A percentile compares a stretch with the other conserved stretches of the same genome.
phyloP scores from a whole-genome alignment of 108 stramenopile genomes.

The Pseudonitzschia delicatissima region DNA sequence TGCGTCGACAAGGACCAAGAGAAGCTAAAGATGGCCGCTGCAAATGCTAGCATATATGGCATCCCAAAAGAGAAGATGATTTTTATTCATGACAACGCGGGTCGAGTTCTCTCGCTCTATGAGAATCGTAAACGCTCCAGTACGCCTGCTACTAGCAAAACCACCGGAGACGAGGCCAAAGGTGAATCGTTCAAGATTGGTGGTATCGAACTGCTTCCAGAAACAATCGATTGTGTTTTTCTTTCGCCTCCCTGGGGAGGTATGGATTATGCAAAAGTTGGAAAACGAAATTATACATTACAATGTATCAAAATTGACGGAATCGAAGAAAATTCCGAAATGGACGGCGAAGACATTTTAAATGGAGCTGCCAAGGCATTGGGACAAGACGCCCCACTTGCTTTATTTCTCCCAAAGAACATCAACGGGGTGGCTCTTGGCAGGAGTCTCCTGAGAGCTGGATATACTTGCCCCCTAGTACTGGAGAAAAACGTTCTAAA shows the following conservation, averaged over 20 bases:
- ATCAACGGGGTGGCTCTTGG: constrained; percentile 56
- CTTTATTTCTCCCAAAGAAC: constrained; percentile 71
- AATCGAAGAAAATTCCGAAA: not conserved
- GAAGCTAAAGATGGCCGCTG: constrained; percentile 65
- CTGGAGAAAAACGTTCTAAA: constrained; percentile 77
- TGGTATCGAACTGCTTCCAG: constrained; percentile 59
- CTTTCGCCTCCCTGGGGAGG: constrained; percentile 87
- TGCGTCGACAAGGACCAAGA: constrained; percentile 61
- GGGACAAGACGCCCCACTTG: constrained; percentile 36
- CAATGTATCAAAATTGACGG: constrained; percentile 18
- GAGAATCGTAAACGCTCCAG: constrained; percentile 22
- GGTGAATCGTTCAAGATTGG: constrained; percentile 38
- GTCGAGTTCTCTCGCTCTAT: constrained; percentile 42
- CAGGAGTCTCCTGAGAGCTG: constrained; percentile 40
- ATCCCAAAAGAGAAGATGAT: constrained; percentile 49
- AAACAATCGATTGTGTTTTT: constrained; percentile 60
- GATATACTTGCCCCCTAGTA: constrained; percentile 47
- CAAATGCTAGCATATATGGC: constrained; percentile 69
- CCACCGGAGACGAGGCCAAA: not conserved
- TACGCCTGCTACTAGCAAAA: not conserved
- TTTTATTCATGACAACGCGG: constrained; percentile 65
- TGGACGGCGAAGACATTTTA: constrained; percentile 54
- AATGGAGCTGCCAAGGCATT: constrained; percentile 40
- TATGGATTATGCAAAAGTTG: constrained; percentile 55
- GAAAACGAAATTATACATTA: constrained; percentile 38